Percentiles rank a stretch among this genome's conserved stretches.
Conservation (phyloP, 306 rosid species). For the Cicer bijugum region DNA sequence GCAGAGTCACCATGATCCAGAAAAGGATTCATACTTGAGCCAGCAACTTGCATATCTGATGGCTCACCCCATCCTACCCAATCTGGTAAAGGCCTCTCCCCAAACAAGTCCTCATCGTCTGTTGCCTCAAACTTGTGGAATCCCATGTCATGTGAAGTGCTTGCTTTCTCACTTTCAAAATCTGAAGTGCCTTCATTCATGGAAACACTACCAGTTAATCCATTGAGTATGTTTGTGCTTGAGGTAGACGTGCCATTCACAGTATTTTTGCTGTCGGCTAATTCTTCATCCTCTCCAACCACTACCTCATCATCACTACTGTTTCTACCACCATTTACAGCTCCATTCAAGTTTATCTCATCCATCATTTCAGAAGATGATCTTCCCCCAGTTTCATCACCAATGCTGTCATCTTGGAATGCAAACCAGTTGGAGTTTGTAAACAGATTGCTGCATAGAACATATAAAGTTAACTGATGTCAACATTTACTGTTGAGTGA, state of each 20-base stretch:
- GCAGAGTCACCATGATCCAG: conserved; percentile 60
- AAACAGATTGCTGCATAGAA: conserved; percentile 76
- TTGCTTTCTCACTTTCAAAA: conserved; percentile 56
- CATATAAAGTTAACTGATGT: conserved; percentile 33
- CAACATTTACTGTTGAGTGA: conserved; percentile 22
- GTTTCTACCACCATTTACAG: conserved; percentile 68
- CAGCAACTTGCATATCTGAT: conserved; percentile 69
- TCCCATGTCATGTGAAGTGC: conserved; percentile 70
- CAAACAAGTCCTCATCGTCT: conserved; percentile 71
- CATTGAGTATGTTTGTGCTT: conserved; percentile 50
- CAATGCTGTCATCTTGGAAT: conserved; percentile 84
- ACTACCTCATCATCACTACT: conserved; percentile 93
- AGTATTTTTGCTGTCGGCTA: conserved; percentile 59
- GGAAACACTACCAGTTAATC: conserved; percentile 54
- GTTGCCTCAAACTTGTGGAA: conserved; percentile 78
- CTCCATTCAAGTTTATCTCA: conserved; percentile 70
- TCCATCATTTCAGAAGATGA: conserved; percentile 84
- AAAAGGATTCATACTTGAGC: conserved; percentile 80
- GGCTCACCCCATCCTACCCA: conserved; percentile 95
- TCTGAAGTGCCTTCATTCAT: conserved; percentile 53
- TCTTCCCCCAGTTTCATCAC: conserved; percentile 60
- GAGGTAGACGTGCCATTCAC: conserved; percentile 66
- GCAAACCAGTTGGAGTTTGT: conserved; percentile 99
- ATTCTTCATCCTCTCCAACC: conserved; percentile 83
- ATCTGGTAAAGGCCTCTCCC: conserved; percentile 82